Evolutionary conservation across 106 monocot species (phyloP).

Genomic region (Phalaenopsis equestris): DNA sequence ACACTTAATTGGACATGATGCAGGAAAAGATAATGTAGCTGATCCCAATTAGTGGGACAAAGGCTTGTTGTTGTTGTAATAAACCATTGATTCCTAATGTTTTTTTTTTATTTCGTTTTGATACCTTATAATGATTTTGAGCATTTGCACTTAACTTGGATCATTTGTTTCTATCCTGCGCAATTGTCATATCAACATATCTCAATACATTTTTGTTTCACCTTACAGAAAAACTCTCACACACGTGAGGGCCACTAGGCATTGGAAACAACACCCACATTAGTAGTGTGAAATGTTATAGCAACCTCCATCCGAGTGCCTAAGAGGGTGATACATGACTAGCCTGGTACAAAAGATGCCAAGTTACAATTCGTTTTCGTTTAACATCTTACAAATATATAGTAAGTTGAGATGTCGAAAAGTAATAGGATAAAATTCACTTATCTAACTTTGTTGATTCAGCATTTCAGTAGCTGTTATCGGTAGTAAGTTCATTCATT

Average conservation of each 20-base stretch:
- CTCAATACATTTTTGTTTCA: background rate
- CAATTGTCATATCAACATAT: no score
- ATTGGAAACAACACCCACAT: background rate
- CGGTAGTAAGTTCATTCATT: background rate
- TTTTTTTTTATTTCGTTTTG: background rate
- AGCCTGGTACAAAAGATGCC: no score
- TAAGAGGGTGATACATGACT: background rate
- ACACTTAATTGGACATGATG: no score
- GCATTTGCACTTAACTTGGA: background rate
- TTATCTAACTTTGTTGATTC: background rate
- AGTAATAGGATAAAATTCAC: background rate
- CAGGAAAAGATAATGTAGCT: no score
- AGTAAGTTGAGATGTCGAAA: background rate
- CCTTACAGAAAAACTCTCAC: background rate
- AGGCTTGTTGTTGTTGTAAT: background rate
- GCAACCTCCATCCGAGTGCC: background rate
- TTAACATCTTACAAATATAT: background rate
- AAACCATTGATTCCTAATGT: background rate
- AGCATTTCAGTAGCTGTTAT: background rate
- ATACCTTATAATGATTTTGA: background rate
- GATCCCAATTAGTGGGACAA: no score
- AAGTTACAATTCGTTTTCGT: no score
- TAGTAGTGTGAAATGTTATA: background rate
- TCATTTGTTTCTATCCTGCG: background rate
- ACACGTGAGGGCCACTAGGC: background rate